Conservation (phyloP, 1,284 basidiomycete genomes). For the Apiotrichum veenhuisii region DNA sequence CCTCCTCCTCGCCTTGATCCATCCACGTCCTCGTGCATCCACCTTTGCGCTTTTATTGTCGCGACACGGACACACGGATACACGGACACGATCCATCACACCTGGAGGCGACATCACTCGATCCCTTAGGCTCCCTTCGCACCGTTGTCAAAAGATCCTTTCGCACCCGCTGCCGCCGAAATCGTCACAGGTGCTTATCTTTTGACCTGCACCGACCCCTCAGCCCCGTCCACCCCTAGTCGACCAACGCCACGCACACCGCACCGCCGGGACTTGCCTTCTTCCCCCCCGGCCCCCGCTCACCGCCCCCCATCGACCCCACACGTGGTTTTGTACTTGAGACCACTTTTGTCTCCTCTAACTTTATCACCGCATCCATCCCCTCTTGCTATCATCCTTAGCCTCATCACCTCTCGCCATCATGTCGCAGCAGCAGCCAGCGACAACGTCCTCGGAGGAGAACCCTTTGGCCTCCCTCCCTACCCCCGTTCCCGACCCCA, state of each 20-base stretch:
- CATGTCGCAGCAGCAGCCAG: slow-evolving; percentile 11
- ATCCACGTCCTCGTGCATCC: too few relatives aligned
- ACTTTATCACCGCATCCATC: neutral
- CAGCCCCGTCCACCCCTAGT: neutral
- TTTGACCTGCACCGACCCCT: neutral
- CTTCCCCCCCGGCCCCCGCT: too few relatives aligned
- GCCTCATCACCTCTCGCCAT: neutral
- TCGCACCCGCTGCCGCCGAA: neutral
- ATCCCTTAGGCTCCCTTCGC: neutral
- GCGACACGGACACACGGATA: too few relatives aligned
- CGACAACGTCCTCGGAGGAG: slow-evolving; percentile 12
- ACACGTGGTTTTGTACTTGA: neutral
- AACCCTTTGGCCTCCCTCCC: slow-evolving; percentile 22
- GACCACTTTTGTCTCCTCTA: neutral
- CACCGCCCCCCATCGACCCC: neutral
- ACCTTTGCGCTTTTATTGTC: too few relatives aligned
- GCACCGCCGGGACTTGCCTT: neutral
- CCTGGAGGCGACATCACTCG: too few relatives aligned
- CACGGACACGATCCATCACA: too few relatives aligned
- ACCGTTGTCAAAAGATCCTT: neutral
- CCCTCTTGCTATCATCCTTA: neutral
- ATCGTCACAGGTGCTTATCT: neutral
- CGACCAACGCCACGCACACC: neutral
- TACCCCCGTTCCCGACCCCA: slow-evolving; percentile 45
- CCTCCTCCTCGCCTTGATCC: too few relatives aligned